These are phyloP conservation scores for Pseudofabraea citricarpa DNA, from an alignment of 2,329 filamentous ascomycete species.

Conservation along the genomic window DNA sequence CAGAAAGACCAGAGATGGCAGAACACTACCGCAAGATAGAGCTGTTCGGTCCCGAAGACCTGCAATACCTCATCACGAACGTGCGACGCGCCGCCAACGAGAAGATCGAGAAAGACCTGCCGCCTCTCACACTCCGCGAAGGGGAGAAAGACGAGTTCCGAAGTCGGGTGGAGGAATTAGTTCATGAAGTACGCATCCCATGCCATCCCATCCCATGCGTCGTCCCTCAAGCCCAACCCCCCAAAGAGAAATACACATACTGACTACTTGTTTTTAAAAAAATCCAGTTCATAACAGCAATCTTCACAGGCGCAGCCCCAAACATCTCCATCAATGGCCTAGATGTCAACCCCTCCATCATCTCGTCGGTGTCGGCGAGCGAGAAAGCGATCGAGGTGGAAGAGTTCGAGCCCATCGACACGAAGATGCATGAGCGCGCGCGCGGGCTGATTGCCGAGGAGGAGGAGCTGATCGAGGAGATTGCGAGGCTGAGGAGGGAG, in stretches of 20 bases:
- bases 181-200: conserved; percentile 45
- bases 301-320: conserved; percentile 52
- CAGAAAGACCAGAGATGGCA: conserved; percentile 19
- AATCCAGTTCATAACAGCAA: conserved; percentile 55
- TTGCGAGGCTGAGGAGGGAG: conserved; percentile 38
- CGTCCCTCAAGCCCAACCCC: neutral
- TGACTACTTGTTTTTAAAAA: too few species aligned
- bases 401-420: conserved; percentile 56
- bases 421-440: conserved; percentile 51
- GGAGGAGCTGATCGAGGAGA: conserved; percentile 59
- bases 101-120: conserved; percentile 64
- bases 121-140: conserved; percentile 58
- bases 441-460: conserved; percentile 58
- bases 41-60: conserved; percentile 70
- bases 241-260: too few species aligned
- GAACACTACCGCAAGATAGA: conserved; percentile 67
- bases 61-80: conserved; percentile 65
- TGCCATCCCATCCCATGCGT: neutral
- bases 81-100: conserved; percentile 63
- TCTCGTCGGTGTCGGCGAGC: neutral
- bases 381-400: conserved; percentile 25
- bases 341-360: conserved; percentile 33
- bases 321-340: conserved; percentile 60
- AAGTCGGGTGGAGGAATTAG: conserved; percentile 52
- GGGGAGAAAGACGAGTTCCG: conserved; percentile 55